A percentile compares a stretch with the other conserved stretches of the same genome.
Evolutionary conservation across 2,329 filamentous ascomycete species (phyloP).

Genomic region (Pyricularia pennisetigena): DNA sequence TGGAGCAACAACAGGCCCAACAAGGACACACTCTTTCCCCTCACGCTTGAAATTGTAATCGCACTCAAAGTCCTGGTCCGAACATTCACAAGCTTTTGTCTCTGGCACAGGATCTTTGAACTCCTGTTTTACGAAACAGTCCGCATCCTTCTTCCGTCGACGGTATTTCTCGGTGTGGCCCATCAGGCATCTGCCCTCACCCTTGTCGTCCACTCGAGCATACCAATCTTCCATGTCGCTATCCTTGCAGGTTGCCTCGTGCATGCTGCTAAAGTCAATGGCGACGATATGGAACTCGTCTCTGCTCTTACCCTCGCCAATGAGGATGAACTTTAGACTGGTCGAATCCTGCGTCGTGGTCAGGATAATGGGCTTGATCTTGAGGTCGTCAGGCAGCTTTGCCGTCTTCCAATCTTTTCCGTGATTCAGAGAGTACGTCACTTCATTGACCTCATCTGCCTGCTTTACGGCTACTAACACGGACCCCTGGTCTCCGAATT

Average conservation of each 20-base stretch:
- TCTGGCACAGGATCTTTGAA: conserved; percentile 69
- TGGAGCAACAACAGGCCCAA: conserved; percentile 53
- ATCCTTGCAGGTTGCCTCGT: conserved; percentile 68
- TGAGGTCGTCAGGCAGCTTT: conserved; percentile 55
- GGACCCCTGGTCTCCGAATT: conserved; percentile 89
- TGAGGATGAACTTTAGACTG: conserved; percentile 78
- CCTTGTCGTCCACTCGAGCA: conserved; percentile 70
- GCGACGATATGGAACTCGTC: conserved; percentile 55
- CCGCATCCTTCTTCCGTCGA: conserved; percentile 74
- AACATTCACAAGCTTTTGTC: conserved; percentile 71
- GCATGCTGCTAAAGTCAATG: conserved; percentile 74
- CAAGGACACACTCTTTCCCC: conserved; percentile 57
- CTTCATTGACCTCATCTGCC: conserved; percentile 47
- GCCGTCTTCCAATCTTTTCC: conserved; percentile 72
- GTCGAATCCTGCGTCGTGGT: conserved; percentile 91
- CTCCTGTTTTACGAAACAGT: conserved; percentile 81
- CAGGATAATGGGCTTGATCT: conserved; percentile 61
- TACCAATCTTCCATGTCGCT: conserved; percentile 83
- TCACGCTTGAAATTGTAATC: conserved; percentile 82
- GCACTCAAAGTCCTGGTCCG: conserved; percentile 83
- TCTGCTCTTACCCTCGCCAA: conserved; percentile 45
- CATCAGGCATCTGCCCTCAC: conserved; percentile 84
- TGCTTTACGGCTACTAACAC: conserved; percentile 77
- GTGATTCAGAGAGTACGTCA: conserved; percentile 78
- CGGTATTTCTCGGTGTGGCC: conserved; percentile 84